Percentiles rank a stretch among this genome's conserved stretches.
These are phyloP conservation scores for Prorocentrum cordatum DNA, from an alignment of 169 alveolate genomes.

Conservation along the genomic window DNA sequence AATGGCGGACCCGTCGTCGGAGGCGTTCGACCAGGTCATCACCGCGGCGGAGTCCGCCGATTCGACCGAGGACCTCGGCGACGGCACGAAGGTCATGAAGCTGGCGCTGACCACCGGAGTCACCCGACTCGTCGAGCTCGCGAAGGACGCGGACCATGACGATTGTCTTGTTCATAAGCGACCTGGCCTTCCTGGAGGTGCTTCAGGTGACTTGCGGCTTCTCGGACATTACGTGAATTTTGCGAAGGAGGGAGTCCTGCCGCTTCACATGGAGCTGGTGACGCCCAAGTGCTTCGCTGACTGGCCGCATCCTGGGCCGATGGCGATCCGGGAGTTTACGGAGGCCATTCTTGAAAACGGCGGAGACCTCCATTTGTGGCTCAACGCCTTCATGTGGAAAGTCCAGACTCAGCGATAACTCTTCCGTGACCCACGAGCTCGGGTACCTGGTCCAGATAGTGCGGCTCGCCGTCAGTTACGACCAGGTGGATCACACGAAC, in stretches of 20 bases:
- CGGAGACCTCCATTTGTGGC: not conserved
- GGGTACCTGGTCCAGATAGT: not conserved
- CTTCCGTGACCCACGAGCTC: slow-evolving; percentile 2
- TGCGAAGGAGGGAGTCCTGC: too few relatives aligned
- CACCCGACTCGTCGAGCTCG: too few relatives aligned
- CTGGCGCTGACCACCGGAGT: too few relatives aligned
- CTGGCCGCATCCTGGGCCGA: slow-evolving; percentile 25
- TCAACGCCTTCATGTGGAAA: not conserved
- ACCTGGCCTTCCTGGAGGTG: slow-evolving; percentile 23
- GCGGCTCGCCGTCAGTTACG: not conserved
- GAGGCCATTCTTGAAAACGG: not conserved
- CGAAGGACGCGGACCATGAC: too few relatives aligned
- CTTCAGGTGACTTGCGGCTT: not conserved
- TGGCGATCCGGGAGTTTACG: not conserved
- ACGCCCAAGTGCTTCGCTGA: not conserved
- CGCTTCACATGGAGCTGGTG: too few relatives aligned
- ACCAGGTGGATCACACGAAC: slow-evolving; percentile 10
- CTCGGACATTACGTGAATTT: too few relatives aligned
- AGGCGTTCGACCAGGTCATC: too few relatives aligned
- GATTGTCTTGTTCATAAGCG: not conserved
- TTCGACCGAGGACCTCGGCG: too few relatives aligned
- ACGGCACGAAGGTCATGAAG: too few relatives aligned
- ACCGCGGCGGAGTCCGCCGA: too few relatives aligned
- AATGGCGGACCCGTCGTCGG: too few relatives aligned
- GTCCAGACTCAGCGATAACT: not conserved